Conservation (phyloP, 305 asterid genomes). For the Fraxinus floribunda region DNA sequence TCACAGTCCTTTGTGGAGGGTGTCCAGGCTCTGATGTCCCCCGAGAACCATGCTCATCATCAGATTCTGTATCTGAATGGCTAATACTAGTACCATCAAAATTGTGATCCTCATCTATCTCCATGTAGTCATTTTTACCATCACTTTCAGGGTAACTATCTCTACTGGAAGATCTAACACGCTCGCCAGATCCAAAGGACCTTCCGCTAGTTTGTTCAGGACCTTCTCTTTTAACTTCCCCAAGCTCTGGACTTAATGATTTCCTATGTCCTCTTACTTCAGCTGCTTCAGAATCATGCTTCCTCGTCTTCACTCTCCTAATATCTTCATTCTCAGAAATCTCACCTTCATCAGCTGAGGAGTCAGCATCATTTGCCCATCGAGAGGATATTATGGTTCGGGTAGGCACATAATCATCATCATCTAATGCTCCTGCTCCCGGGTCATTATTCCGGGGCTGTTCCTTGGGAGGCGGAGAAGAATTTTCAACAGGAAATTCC, state of each 20-base stretch:
- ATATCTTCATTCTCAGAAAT: slow-evolving; percentile 55
- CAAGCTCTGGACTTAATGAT: slow-evolving; percentile 52
- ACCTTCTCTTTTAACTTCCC: slow-evolving; percentile 52
- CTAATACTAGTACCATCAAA: slow-evolving; percentile 40
- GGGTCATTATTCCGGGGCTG: slow-evolving; percentile 27
- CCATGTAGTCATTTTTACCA: slow-evolving; percentile 48
- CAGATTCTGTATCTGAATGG: slow-evolving; percentile 56
- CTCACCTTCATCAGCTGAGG: slow-evolving; percentile 80
- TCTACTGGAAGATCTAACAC: slow-evolving; percentile 61
- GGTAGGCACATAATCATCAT: slow-evolving; percentile 45
- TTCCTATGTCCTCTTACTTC: slow-evolving; percentile 37
- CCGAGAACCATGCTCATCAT: slow-evolving; percentile 46
- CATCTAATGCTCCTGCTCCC: slow-evolving; percentile 32
- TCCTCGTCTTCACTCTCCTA: slow-evolving; percentile 30
- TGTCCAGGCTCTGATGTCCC: slow-evolving; percentile 45
- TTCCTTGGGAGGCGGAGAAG: slow-evolving; percentile 33
- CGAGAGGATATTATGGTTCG: slow-evolving; percentile 70
- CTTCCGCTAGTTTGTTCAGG: slow-evolving; percentile 48
- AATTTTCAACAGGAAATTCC: slow-evolving; percentile 32
- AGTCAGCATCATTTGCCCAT: slow-evolving; percentile 77
- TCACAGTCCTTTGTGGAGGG: slow-evolving; percentile 63
- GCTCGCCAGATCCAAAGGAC: slow-evolving; percentile 57
- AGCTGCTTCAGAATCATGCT: slow-evolving; percentile 39
- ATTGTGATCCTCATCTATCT: slow-evolving; percentile 43
- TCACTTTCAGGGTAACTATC: slow-evolving; percentile 49